These are phyloP conservation scores for Petunia secreta DNA, from an alignment of 257 asterid species.

Conservation along the genomic window DNA sequence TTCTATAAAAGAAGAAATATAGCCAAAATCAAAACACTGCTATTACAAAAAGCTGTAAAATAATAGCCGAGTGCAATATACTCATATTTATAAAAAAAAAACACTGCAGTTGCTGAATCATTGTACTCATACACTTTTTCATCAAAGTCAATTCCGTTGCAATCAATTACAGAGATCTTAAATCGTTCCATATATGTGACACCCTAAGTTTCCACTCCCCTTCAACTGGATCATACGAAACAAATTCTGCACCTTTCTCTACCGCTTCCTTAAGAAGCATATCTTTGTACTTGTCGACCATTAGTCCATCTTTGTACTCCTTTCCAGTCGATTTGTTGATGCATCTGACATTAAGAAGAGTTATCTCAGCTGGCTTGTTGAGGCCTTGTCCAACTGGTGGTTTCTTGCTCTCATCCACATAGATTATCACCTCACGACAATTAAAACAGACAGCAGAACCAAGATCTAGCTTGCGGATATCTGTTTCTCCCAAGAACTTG, in stretches of 20 bases:
- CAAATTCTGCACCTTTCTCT: slow-evolving; percentile 78
- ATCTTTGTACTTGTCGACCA: slow-evolving; percentile 59
- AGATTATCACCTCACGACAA: slow-evolving; percentile 61
- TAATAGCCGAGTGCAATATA: too few relatives aligned
- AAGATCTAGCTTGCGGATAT: slow-evolving; percentile 58
- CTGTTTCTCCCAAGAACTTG: too few relatives aligned
- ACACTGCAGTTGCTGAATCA: too few relatives aligned
- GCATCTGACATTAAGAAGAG: too few relatives aligned
- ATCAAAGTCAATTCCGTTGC: slow-evolving; percentile 35
- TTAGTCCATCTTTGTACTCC: slow-evolving; percentile 62
- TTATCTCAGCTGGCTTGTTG: too few relatives aligned
- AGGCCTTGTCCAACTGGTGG: slow-evolving; percentile 39
- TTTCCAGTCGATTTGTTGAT: slow-evolving; percentile 42
- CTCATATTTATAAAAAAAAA: too few relatives aligned
- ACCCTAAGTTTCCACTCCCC: slow-evolving; percentile 91
- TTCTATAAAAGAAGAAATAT: neutral
- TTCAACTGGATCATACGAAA: slow-evolving; percentile 58
- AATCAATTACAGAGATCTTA: neutral
- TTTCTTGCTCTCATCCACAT: slow-evolving; percentile 74
- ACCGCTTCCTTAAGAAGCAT: slow-evolving; percentile 64
- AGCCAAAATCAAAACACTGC: neutral
- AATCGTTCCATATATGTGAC: slow-evolving; percentile 47
- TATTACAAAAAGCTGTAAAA: too few relatives aligned
- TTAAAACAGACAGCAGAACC: slow-evolving; percentile 69
- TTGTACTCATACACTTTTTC: neutral